Evolutionary conservation across 2,329 filamentous ascomycete genomes (phyloP).

Genomic region (Raffaelea ambrosiae): DNA sequence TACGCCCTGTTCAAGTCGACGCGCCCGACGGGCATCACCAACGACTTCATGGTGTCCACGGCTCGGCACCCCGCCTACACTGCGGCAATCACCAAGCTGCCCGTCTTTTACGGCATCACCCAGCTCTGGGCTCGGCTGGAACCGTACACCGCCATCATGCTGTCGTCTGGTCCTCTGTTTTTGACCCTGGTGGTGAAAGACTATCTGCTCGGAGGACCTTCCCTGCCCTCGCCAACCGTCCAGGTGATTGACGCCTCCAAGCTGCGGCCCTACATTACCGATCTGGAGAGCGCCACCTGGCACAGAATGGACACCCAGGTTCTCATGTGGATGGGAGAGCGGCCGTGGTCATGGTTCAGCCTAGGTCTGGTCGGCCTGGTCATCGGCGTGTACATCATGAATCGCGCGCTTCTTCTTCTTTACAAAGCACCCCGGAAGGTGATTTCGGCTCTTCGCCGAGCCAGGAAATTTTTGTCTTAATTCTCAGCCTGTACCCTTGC

Average conservation of each 20-base stretch:
- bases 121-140: conserved; percentile 55
- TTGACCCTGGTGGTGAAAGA: conserved; percentile 68
- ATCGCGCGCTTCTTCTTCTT: conserved; percentile 6
- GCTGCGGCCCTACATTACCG: conserved; percentile 19
- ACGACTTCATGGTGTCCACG: conserved; percentile 70
- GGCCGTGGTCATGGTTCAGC: conserved; percentile 23
- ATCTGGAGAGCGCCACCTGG: conserved; percentile 29
- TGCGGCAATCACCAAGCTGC: conserved; percentile 58
- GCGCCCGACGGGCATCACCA: conserved; percentile 68
- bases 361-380: conserved; percentile 18
- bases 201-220: conserved; percentile 48
- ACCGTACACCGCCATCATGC: conserved; percentile 71
- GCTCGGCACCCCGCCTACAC: conserved; percentile 69
- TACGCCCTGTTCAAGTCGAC: conserved; percentile 34
- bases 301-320: conserved; percentile 36
- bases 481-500: no score
- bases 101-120: conserved; percentile 45
- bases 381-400: conserved; percentile 14
- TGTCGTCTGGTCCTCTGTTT: conserved; percentile 67
- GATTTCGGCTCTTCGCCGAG: not conserved
- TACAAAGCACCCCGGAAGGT: not conserved
- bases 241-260: conserved; percentile 22
- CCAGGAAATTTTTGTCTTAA: not conserved
- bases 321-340: conserved; percentile 37
- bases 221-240: conserved; percentile 17